Percentiles rank a stretch among this genome's conserved stretches.
Conservation (phyloP, 2,329 filamentous ascomycete genomes). For the Fusarium temperatum region DNA sequence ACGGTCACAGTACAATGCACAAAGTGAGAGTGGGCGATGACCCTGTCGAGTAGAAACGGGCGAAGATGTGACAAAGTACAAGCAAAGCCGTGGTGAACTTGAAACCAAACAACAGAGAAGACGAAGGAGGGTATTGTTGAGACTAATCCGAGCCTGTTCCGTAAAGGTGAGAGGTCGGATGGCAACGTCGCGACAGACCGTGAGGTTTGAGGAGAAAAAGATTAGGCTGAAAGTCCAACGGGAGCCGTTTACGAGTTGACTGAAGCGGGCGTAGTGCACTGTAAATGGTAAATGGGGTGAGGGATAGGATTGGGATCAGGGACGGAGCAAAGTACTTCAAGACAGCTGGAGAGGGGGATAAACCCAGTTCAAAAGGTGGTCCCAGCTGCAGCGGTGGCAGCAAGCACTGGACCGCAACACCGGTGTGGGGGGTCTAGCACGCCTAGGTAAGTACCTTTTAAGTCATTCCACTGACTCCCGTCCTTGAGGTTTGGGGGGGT, state of each 20-base stretch:
- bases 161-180: slow-evolving; percentile 26
- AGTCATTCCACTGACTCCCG: slow-evolving; percentile 12
- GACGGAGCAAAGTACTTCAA: slow-evolving; percentile 28
- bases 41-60: slow-evolving; percentile 5
- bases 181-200: slow-evolving; percentile 20
- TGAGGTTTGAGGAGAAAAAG: slow-evolving; percentile 21
- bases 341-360: slow-evolving; percentile 25
- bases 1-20: slow-evolving; percentile 21
- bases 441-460: not conserved
- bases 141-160: slow-evolving; percentile 9
- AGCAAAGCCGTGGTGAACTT: slow-evolving; percentile 7
- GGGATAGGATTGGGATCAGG: slow-evolving; percentile 19
- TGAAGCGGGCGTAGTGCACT: slow-evolving; percentile 33
- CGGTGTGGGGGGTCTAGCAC: slow-evolving; percentile 21
- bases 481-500: not conserved
- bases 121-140: slow-evolving; percentile 6
- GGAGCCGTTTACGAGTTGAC: slow-evolving; percentile 27
- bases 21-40: slow-evolving; percentile 22
- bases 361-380: slow-evolving; percentile 25
- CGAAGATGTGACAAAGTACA: not conserved
- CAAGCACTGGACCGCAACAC: slow-evolving; percentile 26
- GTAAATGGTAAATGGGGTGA: slow-evolving; percentile 21
- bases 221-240: slow-evolving; percentile 28
- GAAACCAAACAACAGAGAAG: not conserved
- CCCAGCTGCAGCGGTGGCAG: slow-evolving; percentile 27